Conservation (phyloP, 2,329 filamentous ascomycete genomes). For the Microdochium paspali region DNA sequence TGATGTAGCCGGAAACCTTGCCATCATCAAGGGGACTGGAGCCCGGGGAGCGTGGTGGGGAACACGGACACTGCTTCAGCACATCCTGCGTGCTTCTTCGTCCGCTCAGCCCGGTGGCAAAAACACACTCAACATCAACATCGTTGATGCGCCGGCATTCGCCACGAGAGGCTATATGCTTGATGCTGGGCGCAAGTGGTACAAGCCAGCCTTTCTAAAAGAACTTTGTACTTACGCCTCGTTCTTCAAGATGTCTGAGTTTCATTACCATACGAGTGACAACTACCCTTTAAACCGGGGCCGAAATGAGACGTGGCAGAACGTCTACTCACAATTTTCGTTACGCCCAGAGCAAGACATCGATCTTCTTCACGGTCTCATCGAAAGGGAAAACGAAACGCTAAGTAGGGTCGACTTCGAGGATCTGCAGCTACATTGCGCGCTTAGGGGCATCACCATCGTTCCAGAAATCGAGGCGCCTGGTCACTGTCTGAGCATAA, state of each 20-base stretch:
- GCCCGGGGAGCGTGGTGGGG: slow-evolving; percentile 37
- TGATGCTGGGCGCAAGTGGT: slow-evolving; percentile 33
- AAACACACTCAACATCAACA: slow-evolving; percentile 9
- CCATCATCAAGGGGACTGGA: slow-evolving; percentile 29
- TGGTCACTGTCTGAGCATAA: slow-evolving; percentile 40
- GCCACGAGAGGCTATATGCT: slow-evolving; percentile 33
- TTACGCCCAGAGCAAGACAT: slow-evolving; percentile 18
- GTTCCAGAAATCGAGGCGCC: slow-evolving; percentile 46
- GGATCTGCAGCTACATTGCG: slow-evolving; percentile 38
- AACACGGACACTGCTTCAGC: slow-evolving; percentile 32
- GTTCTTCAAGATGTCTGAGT: slow-evolving; percentile 38
- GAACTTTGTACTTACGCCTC: slow-evolving; percentile 32
- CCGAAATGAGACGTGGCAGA: slow-evolving; percentile 31
- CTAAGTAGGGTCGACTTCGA: slow-evolving; percentile 34
- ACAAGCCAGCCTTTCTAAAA: slow-evolving; percentile 27
- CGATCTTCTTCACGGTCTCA: slow-evolving; percentile 23
- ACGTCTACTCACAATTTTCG: slow-evolving; percentile 35
- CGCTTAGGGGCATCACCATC: slow-evolving; percentile 38
- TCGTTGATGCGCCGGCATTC: slow-evolving; percentile 30
- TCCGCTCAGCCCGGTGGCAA: slow-evolving; percentile 18
- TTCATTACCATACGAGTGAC: slow-evolving; percentile 39
- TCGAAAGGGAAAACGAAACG: slow-evolving; percentile 35
- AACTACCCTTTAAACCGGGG: slow-evolving; percentile 37
- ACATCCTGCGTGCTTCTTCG: slow-evolving; percentile 19
- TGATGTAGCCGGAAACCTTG: slow-evolving; percentile 19